Percentiles rank a stretch among this genome's conserved stretches.
Conservation (phyloP, 176 grass and related monocot species). For the Tillandsia fasciculata region DNA sequence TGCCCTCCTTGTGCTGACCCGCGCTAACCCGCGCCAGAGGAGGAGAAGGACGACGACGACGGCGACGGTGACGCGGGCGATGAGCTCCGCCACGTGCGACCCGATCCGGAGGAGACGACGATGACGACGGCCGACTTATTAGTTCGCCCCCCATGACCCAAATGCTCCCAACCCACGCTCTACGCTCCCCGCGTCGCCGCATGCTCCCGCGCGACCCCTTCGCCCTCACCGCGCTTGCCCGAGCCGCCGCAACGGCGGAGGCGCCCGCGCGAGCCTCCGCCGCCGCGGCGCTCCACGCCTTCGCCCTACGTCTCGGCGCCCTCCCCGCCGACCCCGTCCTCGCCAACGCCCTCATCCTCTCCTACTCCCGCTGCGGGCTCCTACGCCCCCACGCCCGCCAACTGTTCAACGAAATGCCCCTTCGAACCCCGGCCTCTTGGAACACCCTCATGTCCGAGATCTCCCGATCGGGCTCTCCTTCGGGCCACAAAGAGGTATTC, state of each 20-base stretch:
- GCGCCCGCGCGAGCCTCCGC: neutral
- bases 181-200: slow-evolving; percentile 25
- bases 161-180: slow-evolving; percentile 16
- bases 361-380: neutral
- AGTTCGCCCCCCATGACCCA: too few species aligned
- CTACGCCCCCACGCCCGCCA: slow-evolving; percentile 10
- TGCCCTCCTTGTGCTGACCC: too few species aligned
- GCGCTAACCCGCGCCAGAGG: too few species aligned
- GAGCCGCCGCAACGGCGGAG: neutral
- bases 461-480: neutral
- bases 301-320: slow-evolving; percentile 23
- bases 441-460: slow-evolving; percentile 44
- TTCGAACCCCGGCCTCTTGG: slow-evolving; percentile 39
- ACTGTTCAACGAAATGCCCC: slow-evolving; percentile 73
- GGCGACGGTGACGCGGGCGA: too few species aligned
- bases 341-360: slow-evolving; percentile 32
- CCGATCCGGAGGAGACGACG: too few species aligned
- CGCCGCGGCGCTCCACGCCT: slow-evolving; percentile 15
- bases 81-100: too few species aligned
- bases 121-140: too few species aligned
- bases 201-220: slow-evolving; percentile 34
- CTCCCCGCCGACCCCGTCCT: slow-evolving; percentile 31
- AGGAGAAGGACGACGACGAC: too few species aligned
- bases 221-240: slow-evolving; percentile 29
- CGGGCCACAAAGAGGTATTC: slow-evolving; percentile 3